phyloP scores from a whole-genome alignment of 495 filamentous ascomycete species.

The Pseudoneurospora amorphoporcata region DNA sequence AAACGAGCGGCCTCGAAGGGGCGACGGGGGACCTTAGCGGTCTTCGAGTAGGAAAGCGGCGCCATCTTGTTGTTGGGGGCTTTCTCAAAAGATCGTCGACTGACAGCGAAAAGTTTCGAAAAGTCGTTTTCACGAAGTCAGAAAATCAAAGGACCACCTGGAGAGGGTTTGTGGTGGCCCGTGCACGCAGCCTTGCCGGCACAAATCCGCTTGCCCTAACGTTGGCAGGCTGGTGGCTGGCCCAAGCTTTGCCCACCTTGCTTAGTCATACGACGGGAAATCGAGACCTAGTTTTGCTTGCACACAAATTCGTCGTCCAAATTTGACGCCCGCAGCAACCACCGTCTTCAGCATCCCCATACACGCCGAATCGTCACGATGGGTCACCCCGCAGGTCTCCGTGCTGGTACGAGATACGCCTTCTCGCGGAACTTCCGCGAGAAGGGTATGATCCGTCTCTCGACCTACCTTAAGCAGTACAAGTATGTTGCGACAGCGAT shows the following conservation, averaged over 20 bases:
- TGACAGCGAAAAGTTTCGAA: slow-evolving; percentile 19
- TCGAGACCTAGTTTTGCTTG: slow-evolving; percentile 21
- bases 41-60: slow-evolving; percentile 82
- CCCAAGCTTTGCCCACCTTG: slow-evolving; percentile 1
- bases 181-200: slow-evolving; percentile 9
- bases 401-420: slow-evolving; percentile 91
- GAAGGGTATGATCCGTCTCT: slow-evolving; percentile 80
- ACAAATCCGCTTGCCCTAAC: slow-evolving; percentile 21
- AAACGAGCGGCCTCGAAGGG: slow-evolving; percentile 98
- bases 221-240: slow-evolving; percentile 2
- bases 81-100: slow-evolving; percentile 20
- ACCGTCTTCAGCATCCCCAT: slow-evolving; percentile 28
- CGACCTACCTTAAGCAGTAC: slow-evolving; percentile 87
- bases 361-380: slow-evolving; percentile 45
- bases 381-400: slow-evolving; percentile 94
- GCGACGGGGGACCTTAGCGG: slow-evolving; percentile 83
- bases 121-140: slow-evolving; percentile 18
- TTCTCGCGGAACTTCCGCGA: slow-evolving; percentile 90
- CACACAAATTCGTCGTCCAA: slow-evolving; percentile 23
- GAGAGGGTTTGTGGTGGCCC: slow-evolving; percentile 31
- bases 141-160: background rate
- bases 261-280: slow-evolving; percentile 24
- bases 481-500: slow-evolving; percentile 42
- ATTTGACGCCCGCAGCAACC: slow-evolving; percentile 22
- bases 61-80: slow-evolving; percentile 37